A percentile compares a stretch with the other conserved stretches of the same genome.
phyloP scores from a whole-genome alignment of 2,329 filamentous ascomycete genomes.

The Sphaerulina vaccinii region DNA sequence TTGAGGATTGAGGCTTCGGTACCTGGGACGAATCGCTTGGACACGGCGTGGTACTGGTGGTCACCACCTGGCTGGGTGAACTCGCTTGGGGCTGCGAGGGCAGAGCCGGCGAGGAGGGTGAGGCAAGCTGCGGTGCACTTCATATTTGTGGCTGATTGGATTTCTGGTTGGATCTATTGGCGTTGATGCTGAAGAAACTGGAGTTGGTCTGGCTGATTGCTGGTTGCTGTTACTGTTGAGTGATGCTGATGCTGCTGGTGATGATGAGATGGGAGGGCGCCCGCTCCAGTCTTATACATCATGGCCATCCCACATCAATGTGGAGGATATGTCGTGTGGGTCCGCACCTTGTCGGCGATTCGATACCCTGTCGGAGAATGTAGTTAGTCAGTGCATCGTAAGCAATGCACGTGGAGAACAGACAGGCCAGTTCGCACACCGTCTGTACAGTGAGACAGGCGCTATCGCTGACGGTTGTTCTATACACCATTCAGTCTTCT shows the following conservation, averaged over 20 bases:
- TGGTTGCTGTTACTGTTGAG: neutral
- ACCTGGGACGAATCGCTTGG: neutral
- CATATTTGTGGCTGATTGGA: neutral
- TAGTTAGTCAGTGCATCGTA: neutral
- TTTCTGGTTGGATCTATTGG: neutral
- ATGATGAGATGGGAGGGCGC: neutral
- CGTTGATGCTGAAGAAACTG: neutral
- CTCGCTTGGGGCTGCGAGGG: neutral
- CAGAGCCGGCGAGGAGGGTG: neutral
- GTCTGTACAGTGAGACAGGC: too few relatives aligned
- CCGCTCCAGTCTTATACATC: neutral
- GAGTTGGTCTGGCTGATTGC: neutral
- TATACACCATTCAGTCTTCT: neutral
- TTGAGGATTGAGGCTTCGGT: neutral
- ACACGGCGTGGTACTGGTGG: neutral
- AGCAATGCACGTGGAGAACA: neutral
- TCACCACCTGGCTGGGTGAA: neutral
- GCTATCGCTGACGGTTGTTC: too few relatives aligned
- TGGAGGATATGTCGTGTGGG: neutral
- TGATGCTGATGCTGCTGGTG: neutral
- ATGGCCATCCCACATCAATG: neutral
- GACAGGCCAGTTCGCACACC: too few relatives aligned
- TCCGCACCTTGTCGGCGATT: neutral
- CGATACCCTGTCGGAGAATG: neutral
- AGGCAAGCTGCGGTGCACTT: neutral